These are phyloP conservation scores for Neoboletus brunneissimus DNA, from an alignment of 768 basidiomycete genomes.

Conservation along the genomic window DNA sequence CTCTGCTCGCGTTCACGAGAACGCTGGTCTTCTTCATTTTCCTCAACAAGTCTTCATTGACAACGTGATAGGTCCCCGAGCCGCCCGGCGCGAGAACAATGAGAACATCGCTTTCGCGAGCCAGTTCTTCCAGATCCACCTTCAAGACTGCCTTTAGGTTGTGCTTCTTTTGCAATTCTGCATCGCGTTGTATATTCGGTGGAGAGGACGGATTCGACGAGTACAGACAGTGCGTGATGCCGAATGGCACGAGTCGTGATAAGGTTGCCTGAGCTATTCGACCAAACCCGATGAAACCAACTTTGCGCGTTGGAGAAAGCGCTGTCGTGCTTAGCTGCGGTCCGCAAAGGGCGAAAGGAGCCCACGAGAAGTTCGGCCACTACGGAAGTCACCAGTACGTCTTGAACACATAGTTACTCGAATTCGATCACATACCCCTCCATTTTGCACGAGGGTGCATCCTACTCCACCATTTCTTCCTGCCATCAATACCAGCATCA, in stretches of 20 bases:
- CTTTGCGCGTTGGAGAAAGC: slow-evolving; percentile 55
- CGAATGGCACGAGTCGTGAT: slow-evolving; percentile 77
- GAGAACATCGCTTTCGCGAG: slow-evolving; percentile 76
- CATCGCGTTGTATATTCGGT: slow-evolving; percentile 39
- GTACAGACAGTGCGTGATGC: slow-evolving; percentile 73
- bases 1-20: slow-evolving; percentile 82
- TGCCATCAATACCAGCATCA: slow-evolving; percentile 95
- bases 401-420: not conserved
- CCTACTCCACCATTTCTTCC: slow-evolving; percentile 72
- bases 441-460: slow-evolving; percentile 61
- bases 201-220: slow-evolving; percentile 52
- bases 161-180: slow-evolving; percentile 36
- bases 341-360: slow-evolving; percentile 83
- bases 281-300: slow-evolving; percentile 93
- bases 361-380: slow-evolving; percentile 82
- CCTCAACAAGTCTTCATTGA: slow-evolving; percentile 67
- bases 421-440: slow-evolving; percentile 48
- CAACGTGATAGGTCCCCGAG: slow-evolving; percentile 62
- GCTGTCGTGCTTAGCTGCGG: slow-evolving; percentile 65
- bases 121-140: slow-evolving; percentile 66
- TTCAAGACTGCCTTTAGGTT: slow-evolving; percentile 43
- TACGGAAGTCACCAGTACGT: slow-evolving; percentile 27
- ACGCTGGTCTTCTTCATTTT: slow-evolving; percentile 85
- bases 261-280: slow-evolving; percentile 88
- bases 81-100: slow-evolving; percentile 84